Evolutionary conservation across 192 early-diverging fungal species (phyloP).

Genomic region (Dissophora ornata): DNA sequence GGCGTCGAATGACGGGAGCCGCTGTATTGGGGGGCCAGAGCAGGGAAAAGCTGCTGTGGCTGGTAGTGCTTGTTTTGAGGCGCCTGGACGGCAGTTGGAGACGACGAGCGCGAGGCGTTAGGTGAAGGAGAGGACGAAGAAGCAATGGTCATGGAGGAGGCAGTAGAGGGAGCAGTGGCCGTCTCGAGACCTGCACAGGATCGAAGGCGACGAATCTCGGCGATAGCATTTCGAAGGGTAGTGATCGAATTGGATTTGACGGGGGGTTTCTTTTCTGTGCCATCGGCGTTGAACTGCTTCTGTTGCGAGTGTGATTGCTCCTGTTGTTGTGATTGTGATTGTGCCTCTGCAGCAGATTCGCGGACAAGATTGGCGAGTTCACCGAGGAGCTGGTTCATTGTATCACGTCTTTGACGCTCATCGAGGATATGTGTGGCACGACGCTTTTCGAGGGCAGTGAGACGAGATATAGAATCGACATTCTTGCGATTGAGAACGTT

Average conservation of each 20-base stretch:
- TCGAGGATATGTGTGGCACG: constrained; percentile 52
- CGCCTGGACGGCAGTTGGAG: constrained; percentile 7
- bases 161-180: constrained; percentile 33
- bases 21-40: constrained; percentile 22
- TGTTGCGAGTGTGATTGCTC: constrained; percentile 24
- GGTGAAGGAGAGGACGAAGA: background rate
- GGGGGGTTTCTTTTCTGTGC: constrained; percentile 36
- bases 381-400: constrained; percentile 52
- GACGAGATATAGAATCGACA: constrained; percentile 48
- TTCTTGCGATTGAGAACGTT: constrained; percentile 53
- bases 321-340: no score
- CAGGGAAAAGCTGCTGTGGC: constrained; percentile 14
- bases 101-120: constrained; percentile 33
- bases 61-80: background rate
- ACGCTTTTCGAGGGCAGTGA: constrained; percentile 51
- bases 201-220: constrained; percentile 50
- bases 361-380: constrained; percentile 50
- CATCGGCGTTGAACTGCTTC: constrained; percentile 26
- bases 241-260: constrained; percentile 57
- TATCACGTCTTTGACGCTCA: constrained; percentile 52
- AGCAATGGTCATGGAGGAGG: constrained; percentile 18
- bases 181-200: constrained; percentile 47
- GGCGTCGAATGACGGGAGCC: constrained; percentile 5
- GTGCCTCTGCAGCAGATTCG: constrained; percentile 33
- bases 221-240: constrained; percentile 47